Base-by-base conservation (phyloP, 2,329 filamentous ascomycete species). In the Thielaviopsis populi region DNA sequence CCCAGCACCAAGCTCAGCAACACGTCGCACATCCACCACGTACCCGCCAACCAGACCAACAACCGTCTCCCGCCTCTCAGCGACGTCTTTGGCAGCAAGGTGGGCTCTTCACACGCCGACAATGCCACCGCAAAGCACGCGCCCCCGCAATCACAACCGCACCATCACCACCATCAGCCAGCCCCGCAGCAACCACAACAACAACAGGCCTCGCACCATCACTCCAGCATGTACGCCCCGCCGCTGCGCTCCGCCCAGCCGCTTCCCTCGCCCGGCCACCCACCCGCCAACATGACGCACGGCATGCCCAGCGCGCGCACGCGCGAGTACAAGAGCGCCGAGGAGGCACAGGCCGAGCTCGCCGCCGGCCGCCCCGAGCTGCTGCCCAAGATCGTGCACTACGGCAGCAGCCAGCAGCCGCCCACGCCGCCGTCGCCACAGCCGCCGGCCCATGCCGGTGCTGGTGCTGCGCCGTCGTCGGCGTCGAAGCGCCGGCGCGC, bases 61-160 rank as follows among this genome's bases (percentile, higher is more conserved):
- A 97, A 97, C 74, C 87, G 92, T 41, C 80, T 99, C 59, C 94
- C 94, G 1, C 92, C 94, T 1, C 94, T 99, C 65, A 87, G 89
- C 43, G 94, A 97, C 71, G 94, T 99, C 15, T 96, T 99, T 71
- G 89, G 89, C 19, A 89, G 95, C 70, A 81, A 86, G 41, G 78
- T 95, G 69, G 61, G 54, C 41, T 78, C 83, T 69, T 74, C 83
- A 68, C 79, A 86, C 75, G 76, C 82, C 70, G 75, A 89, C 10
- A 80, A 75, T 48, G 74, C 74, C 53, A 42, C 13, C 22, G 22
- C 40, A 7, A 40, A 50, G 24, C 59, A 61, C 11, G 41, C 33
- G 3, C 37, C 33, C n/a, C n/a, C 13, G 19, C 58, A 42, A 42
- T 46, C 59, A 61, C 60, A 64, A 46, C 37, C 58, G 33, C 61